phyloP scores from a whole-genome alignment of 345 rosid genomes.

The Populus nigra region DNA sequence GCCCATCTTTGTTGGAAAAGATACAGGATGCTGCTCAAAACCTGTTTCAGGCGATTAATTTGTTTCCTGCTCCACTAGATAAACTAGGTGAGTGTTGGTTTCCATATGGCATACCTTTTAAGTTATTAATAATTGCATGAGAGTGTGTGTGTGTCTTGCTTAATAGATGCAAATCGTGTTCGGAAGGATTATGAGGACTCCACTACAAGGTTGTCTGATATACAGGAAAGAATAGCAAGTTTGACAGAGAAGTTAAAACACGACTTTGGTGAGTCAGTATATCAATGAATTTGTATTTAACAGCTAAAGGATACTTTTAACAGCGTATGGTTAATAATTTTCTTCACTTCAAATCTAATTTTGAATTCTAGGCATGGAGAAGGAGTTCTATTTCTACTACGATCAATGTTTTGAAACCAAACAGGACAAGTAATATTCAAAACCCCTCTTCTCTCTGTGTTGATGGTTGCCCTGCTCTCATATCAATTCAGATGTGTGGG shows the following conservation, averaged over 20 bases:
- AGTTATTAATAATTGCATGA: constrained; percentile 4
- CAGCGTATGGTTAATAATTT: constrained; percentile 13
- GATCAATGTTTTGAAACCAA: constrained; percentile 83
- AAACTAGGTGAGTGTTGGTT: constrained; percentile 42
- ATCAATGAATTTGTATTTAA: neutral
- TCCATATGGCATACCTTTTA: neutral
- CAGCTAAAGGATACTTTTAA: neutral
- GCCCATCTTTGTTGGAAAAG: constrained; percentile 80
- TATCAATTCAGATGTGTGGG: constrained; percentile 5
- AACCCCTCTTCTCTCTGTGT: neutral
- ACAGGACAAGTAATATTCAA: constrained; percentile 62
- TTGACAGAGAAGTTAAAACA: constrained; percentile 73
- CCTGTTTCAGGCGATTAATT: constrained; percentile 68
- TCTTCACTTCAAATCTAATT: constrained; percentile 1
- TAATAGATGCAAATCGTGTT: constrained; percentile 67
- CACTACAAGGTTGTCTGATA: constrained; percentile 63
- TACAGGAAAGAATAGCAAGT: constrained; percentile 79
- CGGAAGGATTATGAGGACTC: constrained; percentile 83
- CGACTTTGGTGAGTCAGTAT: constrained; percentile 68
- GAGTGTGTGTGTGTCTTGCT: constrained; percentile 7
- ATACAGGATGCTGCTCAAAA: constrained; percentile 54
- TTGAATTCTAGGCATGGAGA: constrained; percentile 62
- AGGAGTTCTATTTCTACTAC: constrained; percentile 83
- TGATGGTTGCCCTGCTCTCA: constrained; percentile 13
- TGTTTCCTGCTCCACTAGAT: constrained; percentile 68